Evolutionary conservation across 495 filamentous ascomycete species (phyloP).

Genomic region (Aeminium ludgeri): DNA sequence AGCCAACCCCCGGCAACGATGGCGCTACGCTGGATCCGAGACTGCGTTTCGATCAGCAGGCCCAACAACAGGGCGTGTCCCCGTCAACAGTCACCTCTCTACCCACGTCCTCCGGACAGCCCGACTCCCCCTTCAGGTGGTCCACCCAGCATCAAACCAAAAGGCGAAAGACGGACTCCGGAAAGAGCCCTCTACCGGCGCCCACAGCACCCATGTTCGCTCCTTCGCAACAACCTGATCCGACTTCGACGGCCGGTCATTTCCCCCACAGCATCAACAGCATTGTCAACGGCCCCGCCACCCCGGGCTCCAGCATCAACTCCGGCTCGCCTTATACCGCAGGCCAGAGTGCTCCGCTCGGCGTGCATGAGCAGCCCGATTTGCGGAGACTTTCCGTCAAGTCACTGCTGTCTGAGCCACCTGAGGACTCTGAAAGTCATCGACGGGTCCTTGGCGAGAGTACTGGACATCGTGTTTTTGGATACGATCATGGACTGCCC

Average conservation of each 20-base stretch:
- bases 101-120: not conserved
- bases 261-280: constrained; percentile 14
- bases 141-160: constrained; percentile 9
- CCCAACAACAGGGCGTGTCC: not conserved
- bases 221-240: constrained; percentile 5
- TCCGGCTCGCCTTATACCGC: constrained; percentile 9
- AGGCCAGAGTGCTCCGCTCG: not conserved
- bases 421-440: constrained; percentile 13
- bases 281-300: constrained; percentile 16
- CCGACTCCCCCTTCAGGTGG: constrained; percentile 5
- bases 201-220: constrained; percentile 3
- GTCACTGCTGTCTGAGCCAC: constrained; percentile 21
- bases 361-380: constrained; percentile 16
- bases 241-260: constrained; percentile 1
- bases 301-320: constrained; percentile 15
- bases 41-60: not conserved
- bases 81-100: too few species aligned
- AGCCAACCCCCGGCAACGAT: constrained; percentile 2
- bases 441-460: not conserved
- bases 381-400: constrained; percentile 25
- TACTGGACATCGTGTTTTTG: constrained; percentile 29
- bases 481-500: constrained; percentile 49
- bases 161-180: not conserved
- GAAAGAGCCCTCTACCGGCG: not conserved
- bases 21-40: constrained; percentile 1